phyloP scores from a whole-genome alignment of 1,284 basidiomycete species.

The Ustilago esculenta region DNA sequence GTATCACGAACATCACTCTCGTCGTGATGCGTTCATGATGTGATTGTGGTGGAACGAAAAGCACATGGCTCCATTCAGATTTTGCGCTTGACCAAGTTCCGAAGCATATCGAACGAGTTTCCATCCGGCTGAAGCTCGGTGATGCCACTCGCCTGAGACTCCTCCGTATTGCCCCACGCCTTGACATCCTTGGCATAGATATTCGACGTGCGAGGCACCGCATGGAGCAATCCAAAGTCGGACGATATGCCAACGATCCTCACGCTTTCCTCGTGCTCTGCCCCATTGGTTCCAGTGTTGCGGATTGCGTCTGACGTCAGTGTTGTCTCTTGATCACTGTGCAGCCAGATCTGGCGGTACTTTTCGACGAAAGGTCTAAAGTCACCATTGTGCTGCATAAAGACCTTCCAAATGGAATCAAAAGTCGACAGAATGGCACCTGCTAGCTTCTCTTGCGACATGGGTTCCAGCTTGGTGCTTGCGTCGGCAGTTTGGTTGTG shows the following conservation, averaged over 20 bases:
- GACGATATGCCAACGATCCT: constrained; percentile 86
- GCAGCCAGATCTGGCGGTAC: constrained; percentile 86
- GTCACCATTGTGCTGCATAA: constrained; percentile 71
- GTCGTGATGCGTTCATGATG: too few relatives aligned
- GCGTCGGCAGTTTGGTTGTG: constrained; percentile 75
- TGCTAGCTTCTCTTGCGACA: constrained; percentile 80
- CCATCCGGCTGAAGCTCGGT: constrained; percentile 88
- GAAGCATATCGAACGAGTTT: constrained; percentile 95
- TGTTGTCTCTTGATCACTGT: constrained; percentile 72
- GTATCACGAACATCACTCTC: too few relatives aligned
- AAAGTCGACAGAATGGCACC: constrained; percentile 82
- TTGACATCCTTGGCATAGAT: constrained; percentile 26
- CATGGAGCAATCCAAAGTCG: constrained; percentile 86
- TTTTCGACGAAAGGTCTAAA: constrained; percentile 63
- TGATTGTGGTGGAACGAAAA: too few relatives aligned
- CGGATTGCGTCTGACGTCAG: constrained; percentile 31
- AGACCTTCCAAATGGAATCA: constrained; percentile 80
- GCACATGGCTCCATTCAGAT: constrained; percentile 28
- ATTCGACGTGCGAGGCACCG: constrained; percentile 71
- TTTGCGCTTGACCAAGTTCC: constrained; percentile 82
- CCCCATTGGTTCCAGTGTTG: not conserved
- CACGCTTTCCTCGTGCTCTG: constrained; percentile 69
- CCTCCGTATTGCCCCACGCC: constrained; percentile 46
- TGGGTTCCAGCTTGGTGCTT: constrained; percentile 58
- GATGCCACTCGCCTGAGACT: constrained; percentile 17